Base-by-base conservation (phyloP, 2,329 filamentous ascomycete genomes). In the Fusarium lyarnte region DNA sequence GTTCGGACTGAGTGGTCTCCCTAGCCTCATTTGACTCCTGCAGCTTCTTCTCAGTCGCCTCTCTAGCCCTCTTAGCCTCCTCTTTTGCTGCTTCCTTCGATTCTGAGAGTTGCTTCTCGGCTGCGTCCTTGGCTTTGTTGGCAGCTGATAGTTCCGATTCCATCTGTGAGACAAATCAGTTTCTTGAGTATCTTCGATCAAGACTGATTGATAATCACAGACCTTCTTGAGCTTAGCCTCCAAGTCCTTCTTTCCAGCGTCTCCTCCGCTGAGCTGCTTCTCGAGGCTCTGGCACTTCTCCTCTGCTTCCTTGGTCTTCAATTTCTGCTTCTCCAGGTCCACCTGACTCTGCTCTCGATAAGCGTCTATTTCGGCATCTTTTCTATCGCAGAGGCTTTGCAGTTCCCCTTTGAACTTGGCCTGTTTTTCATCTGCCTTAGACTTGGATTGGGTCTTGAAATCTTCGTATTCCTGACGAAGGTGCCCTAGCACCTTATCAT, bases 1-100 rank as follows among this genome's bases (percentile, higher is more conserved):
- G 85, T 80, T 96, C 93, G 6, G 88, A 86, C 78, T 95, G 93
- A 9, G 87, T 87, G 3, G 87, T 83, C 68, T 89, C 86, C 61
- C 88, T 90, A 64, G 92, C 90, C 66, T 89, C 87, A 73, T 91
- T 89, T 69, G 88, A 91, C 27, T 79, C 75, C 7, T 67, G 65
- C 21, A 81, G 58, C 29, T 52, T 66, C 31, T 69, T 69, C 38
- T 69, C 58, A 45, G 87, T 86, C 3, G 87, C 83, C 65, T 89
- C 86, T 62, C 88, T 90, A 63, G 92, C 89, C 65, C 89, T 87
- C 73, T 90, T 88, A 69, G 88, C 90, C n/a, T 49, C 60, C 31
- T 66, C 25, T 33, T 57, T 42, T 27, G 54, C 63, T n/a, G 91
- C 89, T 66, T 89, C 87, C 73, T 91, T 89, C 68, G 88, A 91